phyloP scores from a whole-genome alignment of 345 rosid genomes.

The Boechera stricta region DNA sequence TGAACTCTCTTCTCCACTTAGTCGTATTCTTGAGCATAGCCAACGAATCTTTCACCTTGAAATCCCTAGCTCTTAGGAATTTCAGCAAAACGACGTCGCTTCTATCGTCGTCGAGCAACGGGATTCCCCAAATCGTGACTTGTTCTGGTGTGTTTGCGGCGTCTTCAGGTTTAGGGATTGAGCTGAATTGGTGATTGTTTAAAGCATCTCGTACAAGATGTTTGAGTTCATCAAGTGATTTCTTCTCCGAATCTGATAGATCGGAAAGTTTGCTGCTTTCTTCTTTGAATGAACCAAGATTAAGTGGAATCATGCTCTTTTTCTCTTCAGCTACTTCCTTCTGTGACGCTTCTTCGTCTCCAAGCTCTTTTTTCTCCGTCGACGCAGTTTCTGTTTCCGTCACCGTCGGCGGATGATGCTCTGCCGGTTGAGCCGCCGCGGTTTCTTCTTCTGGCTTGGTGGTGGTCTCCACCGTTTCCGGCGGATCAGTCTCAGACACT shows the following conservation, averaged over 20 bases:
- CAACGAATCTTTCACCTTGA: slow-evolving; percentile 78
- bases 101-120: slow-evolving; percentile 68
- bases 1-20: slow-evolving; percentile 74
- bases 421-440: slow-evolving; percentile 38
- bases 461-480: slow-evolving; percentile 3
- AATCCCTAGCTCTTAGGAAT: slow-evolving; percentile 85
- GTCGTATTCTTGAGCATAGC: slow-evolving; percentile 76
- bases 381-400: slow-evolving; percentile 43
- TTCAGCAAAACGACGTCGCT: slow-evolving; percentile 83
- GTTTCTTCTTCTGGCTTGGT: slow-evolving; percentile 30
- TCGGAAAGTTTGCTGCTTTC: slow-evolving; percentile 69
- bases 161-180: slow-evolving; percentile 26
- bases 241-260: slow-evolving; percentile 61
- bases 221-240: slow-evolving; percentile 58
- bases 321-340: slow-evolving; percentile 35
- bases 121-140: slow-evolving; percentile 79
- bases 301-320: slow-evolving; percentile 48
- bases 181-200: slow-evolving; percentile 45
- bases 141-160: slow-evolving; percentile 46
- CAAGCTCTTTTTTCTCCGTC: slow-evolving; percentile 49
- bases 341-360: not conserved
- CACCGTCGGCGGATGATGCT: slow-evolving; percentile 39
- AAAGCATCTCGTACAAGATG: slow-evolving; percentile 53
- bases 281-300: slow-evolving; percentile 67
- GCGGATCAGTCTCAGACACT: slow-evolving; percentile 25